Evolutionary conservation across 202 grass and related monocot species (phyloP), one percentile per base, ranked within the genome.

Genomic region (Carex arenaria): DNA sequence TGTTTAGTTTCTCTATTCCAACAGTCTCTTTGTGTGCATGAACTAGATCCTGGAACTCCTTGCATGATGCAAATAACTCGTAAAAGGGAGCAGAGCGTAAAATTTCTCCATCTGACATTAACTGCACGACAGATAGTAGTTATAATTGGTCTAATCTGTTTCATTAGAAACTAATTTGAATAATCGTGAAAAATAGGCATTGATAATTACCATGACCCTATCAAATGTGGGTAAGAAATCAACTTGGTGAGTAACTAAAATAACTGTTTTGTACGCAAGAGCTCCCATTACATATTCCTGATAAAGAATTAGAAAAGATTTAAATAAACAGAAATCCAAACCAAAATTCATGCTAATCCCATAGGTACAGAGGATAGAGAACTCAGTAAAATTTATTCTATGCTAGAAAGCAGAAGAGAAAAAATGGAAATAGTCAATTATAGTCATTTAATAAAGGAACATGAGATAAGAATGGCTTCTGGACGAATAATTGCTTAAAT

Each of bases 201-300:
- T 59, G 45, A 17, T 64, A 64, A 61, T 62, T 84, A 91, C 95
- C 92, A 95, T 57, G 88, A 95, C 91, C n/a, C 69, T 84, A 85
- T 98, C 89, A 82, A 98, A 98, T 63, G 88, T 87, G 1, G 91
- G 91, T 62, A 98, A 82, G 84, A 98, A 98, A 90, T 98, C 95
- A 3, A 95, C 92, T 95, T 98, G 92, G 60, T 98, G 95, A 15
- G 95, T 93, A 81, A 95, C 95, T 80, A 98, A 68, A 68, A 98
- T 53, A 31, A 98, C 87, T 54, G 89, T 92, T 85, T 98, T 98
- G 43, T 91, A 87, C 82, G 87, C 87, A 63, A 98, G 87, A 86
- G 90, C 95, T 60, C 66, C 79, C 90, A 91, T 95, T 70, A 98
- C 90, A 81, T 98, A 98, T 86, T 93, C 90, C 95, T 98, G 86